Conservation (phyloP, 2,329 filamentous ascomycete species). For the Clarireedia hainanense region DNA sequence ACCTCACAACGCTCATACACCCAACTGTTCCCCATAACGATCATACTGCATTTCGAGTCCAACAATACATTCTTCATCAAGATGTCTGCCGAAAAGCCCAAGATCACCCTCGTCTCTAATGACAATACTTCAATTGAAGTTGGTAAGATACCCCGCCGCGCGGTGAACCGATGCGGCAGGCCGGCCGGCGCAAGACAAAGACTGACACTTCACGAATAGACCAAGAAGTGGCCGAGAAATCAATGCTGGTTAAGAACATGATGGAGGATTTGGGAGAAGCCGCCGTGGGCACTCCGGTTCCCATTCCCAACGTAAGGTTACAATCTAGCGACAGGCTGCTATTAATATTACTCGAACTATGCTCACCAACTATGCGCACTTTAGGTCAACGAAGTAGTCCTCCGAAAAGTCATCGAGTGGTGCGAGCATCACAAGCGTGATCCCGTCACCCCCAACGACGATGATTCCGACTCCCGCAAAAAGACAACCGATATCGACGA, state of each 20-base stretch:
- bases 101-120: constrained; percentile 41
- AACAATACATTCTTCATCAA: constrained; percentile 11
- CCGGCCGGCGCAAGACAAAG: not conserved
- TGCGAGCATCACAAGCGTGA: constrained; percentile 92
- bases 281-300: constrained; percentile 49
- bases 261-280: constrained; percentile 79
- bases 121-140: constrained; percentile 41
- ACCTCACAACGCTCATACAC: not conserved
- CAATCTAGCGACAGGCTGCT: not conserved
- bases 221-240: constrained; percentile 79
- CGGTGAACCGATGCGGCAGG: not conserved
- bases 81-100: constrained; percentile 28
- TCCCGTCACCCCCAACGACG: constrained; percentile 71
- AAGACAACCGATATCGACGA: constrained; percentile 99
- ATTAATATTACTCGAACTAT: not conserved
- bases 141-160: constrained; percentile 34
- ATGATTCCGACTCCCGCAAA: constrained; percentile 89
- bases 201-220: constrained; percentile 42
- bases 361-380: constrained; percentile 10
- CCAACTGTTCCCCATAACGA: not conserved
- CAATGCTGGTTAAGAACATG: constrained; percentile 96
- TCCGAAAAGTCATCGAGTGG: constrained; percentile 97
- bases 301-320: constrained; percentile 68
- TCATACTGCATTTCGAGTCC: not conserved
- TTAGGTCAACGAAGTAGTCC: constrained; percentile 83